Evolutionary conservation across 2,329 filamentous ascomycete genomes (phyloP).

Genomic region (Chaetomium strumarium): DNA sequence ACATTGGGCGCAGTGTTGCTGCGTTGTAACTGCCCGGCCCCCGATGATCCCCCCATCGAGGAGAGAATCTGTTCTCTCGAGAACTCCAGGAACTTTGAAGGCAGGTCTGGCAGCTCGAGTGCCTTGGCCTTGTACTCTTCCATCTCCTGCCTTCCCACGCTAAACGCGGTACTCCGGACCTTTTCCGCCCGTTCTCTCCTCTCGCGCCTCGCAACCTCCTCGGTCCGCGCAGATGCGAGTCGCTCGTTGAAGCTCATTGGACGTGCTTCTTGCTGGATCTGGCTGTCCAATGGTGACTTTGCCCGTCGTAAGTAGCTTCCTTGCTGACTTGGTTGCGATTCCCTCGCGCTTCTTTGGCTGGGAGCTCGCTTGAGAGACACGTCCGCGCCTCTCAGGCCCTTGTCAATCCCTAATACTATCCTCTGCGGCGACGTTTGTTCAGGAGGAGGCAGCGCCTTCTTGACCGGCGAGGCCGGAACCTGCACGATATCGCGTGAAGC

Average conservation of each 20-base stretch:
- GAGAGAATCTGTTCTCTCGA: conserved; percentile 58
- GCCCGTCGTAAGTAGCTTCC: conserved; percentile 42
- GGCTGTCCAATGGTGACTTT: conserved; percentile 33
- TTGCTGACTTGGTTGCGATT: conserved; percentile 19
- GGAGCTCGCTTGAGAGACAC: conserved; percentile 75
- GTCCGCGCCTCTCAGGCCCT: conserved; percentile 69
- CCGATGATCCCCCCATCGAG: conserved; percentile 24
- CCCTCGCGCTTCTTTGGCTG: conserved; percentile 33
- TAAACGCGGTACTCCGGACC: conserved; percentile 51
- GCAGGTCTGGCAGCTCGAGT: conserved; percentile 46
- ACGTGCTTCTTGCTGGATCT: conserved; percentile 29
- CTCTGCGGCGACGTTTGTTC: conserved; percentile 69
- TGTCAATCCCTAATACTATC: conserved; percentile 80
- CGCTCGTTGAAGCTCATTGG: conserved; percentile 74
- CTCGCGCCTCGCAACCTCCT: conserved; percentile 48
- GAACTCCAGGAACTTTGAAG: conserved; percentile 46
- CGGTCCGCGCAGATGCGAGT: conserved; percentile 62
- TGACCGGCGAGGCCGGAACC: conserved; percentile 71
- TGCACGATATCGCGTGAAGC: conserved; percentile 47
- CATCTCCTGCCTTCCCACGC: conserved; percentile 52
- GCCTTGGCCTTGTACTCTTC: conserved; percentile 54
- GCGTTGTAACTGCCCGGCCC: conserved; percentile 33
- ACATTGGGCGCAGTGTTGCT: conserved; percentile 40
- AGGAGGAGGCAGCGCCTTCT: conserved; percentile 43
- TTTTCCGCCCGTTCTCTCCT: conserved; percentile 47